phyloP scores from a whole-genome alignment of 495 filamentous ascomycete species.

The Podospora pseudopauciseta region DNA sequence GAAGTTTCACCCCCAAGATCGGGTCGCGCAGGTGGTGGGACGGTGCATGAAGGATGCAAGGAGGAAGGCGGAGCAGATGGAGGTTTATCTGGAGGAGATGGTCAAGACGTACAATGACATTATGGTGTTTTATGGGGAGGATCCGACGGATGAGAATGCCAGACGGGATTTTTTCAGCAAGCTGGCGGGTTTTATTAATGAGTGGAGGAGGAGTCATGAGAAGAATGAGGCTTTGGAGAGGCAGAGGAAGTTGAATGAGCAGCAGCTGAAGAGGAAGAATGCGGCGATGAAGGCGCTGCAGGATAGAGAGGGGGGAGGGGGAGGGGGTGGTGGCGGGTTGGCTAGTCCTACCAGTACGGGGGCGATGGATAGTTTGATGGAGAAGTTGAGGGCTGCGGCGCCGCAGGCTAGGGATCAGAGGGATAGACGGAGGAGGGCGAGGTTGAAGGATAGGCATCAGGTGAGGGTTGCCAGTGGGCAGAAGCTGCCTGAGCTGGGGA shows the following conservation, averaged over 20 bases:
- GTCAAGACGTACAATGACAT: conserved; percentile 87
- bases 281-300: conserved; percentile 60
- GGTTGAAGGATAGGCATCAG: conserved; percentile 86
- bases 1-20: conserved; percentile 97
- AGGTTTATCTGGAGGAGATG: conserved; percentile 93
- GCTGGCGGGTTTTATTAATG: conserved; percentile 82
- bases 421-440: conserved; percentile 79
- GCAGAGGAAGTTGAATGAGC: conserved; percentile 76
- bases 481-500: conserved; percentile 67
- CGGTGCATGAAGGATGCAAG: conserved; percentile 94
- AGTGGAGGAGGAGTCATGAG: conserved; percentile 93
- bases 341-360: conserved; percentile 74
- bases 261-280: conserved; percentile 84
- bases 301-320: conserved; percentile 40
- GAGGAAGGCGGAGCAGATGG: conserved; percentile 93
- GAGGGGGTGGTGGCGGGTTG: conserved; percentile 44
- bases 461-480: conserved; percentile 87
- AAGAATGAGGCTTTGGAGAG: conserved; percentile 89
- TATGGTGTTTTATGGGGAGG: conserved; percentile 95
- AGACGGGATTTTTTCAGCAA: conserved; percentile 95
- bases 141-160: conserved; percentile 87
- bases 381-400: conserved; percentile 90
- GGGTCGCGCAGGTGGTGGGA: conserved; percentile 86
- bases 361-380: conserved; percentile 93
- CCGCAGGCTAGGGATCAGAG: conserved; percentile 83